These are phyloP conservation scores for Polymyxa betae DNA, from an alignment of 208 protist species.

Conservation along the genomic window DNA sequence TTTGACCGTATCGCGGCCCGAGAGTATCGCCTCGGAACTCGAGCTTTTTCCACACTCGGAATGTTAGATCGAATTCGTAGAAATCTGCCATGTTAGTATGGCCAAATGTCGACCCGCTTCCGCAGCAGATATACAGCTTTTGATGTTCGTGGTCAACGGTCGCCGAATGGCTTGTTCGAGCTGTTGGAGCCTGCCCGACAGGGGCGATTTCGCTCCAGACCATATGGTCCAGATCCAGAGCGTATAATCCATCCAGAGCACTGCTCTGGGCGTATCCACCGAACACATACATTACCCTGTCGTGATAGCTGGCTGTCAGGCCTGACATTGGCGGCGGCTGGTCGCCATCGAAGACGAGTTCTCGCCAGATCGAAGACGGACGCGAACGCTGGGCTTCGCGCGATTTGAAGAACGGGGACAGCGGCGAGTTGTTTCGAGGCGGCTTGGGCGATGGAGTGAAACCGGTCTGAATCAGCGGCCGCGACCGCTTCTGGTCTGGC, in stretches of 20 bases:
- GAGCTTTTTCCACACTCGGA: not conserved
- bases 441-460: not conserved
- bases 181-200: not conserved
- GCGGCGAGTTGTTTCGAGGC: not conserved
- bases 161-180: slow-evolving; percentile 7
- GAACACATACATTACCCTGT: not conserved
- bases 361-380: not conserved
- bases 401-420: not conserved
- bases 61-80: not conserved
- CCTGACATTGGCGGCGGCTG: slow-evolving; percentile 30
- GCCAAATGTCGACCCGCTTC: not conserved
- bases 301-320: slow-evolving; percentile 15
- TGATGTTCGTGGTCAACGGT: not conserved
- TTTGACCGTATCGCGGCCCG: not conserved
- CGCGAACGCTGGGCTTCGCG: not conserved
- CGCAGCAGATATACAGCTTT: slow-evolving; percentile 3
- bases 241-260: not conserved
- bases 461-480: slow-evolving; percentile 10
- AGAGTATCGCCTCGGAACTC: not conserved
- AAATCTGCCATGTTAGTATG: slow-evolving; percentile 5
- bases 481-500: not conserved
- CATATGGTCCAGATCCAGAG: not conserved
- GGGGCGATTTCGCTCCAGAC: not conserved
- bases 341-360: not conserved
- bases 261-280: not conserved